Conservation (phyloP, 2,329 filamentous ascomycete genomes). For the Polytolypa hystricis region DNA sequence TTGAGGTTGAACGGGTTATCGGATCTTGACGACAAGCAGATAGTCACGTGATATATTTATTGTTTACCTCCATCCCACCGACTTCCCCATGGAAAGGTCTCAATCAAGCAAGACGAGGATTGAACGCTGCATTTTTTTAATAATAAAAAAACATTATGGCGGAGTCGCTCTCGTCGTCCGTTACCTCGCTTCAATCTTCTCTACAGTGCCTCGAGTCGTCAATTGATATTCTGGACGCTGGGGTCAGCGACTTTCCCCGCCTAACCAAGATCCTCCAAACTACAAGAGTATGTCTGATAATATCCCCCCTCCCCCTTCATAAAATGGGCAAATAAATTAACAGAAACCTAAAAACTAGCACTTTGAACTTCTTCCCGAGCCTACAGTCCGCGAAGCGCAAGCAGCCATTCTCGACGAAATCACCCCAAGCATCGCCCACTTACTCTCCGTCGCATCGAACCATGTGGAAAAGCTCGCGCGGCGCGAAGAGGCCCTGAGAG, state of each 20-base stretch:
- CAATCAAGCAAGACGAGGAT: too few species aligned
- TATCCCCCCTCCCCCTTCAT: neutral
- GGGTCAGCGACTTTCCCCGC: slow-evolving; percentile 53
- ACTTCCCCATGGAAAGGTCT: too few species aligned
- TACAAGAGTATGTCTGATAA: slow-evolving; percentile 39
- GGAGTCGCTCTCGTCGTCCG: slow-evolving; percentile 46
- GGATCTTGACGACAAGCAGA: too few species aligned
- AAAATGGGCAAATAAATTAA: neutral
- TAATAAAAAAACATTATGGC: slow-evolving; percentile 30
- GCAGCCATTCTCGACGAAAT: slow-evolving; percentile 78
- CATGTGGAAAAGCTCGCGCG: slow-evolving; percentile 74
- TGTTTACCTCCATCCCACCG: too few species aligned
- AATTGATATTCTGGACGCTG: slow-evolving; percentile 51
- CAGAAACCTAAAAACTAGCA: slow-evolving; percentile 44
- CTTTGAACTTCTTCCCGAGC: slow-evolving; percentile 84
- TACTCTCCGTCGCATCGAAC: slow-evolving; percentile 71
- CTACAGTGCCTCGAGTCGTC: slow-evolving; percentile 52
- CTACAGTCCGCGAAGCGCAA: slow-evolving; percentile 70
- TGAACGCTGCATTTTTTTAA: too few species aligned
- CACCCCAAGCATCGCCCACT: slow-evolving; percentile 67
- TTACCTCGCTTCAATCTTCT: slow-evolving; percentile 49
- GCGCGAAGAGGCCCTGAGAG: slow-evolving; percentile 72
- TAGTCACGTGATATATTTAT: too few species aligned
- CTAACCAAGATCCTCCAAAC: slow-evolving; percentile 53
- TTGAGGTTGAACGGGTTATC: too few species aligned